phyloP scores from a whole-genome alignment of 169 alveolate species.

The Cryptosporidium baileyi region DNA sequence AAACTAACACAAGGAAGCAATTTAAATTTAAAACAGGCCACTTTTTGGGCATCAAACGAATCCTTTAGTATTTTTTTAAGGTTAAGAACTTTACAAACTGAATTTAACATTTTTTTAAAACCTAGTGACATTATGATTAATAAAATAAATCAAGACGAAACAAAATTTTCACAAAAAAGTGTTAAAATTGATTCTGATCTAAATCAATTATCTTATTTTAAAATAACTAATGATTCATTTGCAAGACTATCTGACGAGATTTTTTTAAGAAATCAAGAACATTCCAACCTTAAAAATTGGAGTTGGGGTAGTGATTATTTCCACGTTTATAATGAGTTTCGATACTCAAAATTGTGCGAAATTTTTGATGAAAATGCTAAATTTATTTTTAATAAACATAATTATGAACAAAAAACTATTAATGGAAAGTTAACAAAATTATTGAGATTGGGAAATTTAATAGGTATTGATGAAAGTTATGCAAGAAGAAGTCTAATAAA shows the following conservation, averaged over 20 bases:
- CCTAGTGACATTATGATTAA: slow-evolving; percentile 59
- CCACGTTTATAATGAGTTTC: slow-evolving; percentile 6
- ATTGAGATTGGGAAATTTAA: slow-evolving; percentile 42
- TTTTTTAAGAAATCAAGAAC: neutral
- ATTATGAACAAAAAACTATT: neutral
- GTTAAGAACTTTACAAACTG: slow-evolving; percentile 17
- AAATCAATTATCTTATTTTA: too few relatives aligned
- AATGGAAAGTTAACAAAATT: slow-evolving; percentile 32
- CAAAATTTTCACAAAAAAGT: too few relatives aligned
- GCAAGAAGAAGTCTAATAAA: slow-evolving; percentile 22
- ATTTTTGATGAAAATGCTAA: slow-evolving; percentile 26
- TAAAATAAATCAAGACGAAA: slow-evolving; percentile 25
- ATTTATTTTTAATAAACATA: neutral
- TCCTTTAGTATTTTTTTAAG: slow-evolving; percentile 32
- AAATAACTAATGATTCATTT: neutral
- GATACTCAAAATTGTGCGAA: slow-evolving; percentile 3
- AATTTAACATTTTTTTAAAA: slow-evolving; percentile 22
- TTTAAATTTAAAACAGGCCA: neutral
- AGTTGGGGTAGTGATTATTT: slow-evolving; percentile 10
- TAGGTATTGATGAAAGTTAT: slow-evolving; percentile 60
- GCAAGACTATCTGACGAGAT: neutral
- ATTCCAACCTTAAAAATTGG: neutral
- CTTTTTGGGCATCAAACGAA: slow-evolving; percentile 60
- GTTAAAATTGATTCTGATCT: neutral
- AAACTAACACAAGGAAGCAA: neutral